Percentiles rank a stretch among this genome's conserved stretches.
Conservation (phyloP, 768 basidiomycete genomes). For the Boletus subparvulus region DNA sequence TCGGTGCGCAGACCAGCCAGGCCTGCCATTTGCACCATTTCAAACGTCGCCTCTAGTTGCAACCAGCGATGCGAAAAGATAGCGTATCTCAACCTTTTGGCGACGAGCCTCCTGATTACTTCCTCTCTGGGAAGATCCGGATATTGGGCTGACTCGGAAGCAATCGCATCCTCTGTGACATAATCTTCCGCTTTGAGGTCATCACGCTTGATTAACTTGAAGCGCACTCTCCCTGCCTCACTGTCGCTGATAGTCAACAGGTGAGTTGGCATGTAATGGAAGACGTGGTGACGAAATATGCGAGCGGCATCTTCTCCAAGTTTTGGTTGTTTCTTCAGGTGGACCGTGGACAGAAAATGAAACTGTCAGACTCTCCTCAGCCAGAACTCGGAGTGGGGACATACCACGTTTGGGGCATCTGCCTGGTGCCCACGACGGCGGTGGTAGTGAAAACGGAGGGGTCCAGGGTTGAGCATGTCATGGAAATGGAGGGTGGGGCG, state of each 20-base stretch:
- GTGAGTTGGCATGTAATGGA: neutral
- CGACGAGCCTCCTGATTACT: neutral
- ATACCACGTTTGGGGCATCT: neutral
- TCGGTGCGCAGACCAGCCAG: neutral
- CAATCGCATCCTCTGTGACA: neutral
- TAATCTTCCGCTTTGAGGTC: neutral
- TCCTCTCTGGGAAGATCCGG: neutral
- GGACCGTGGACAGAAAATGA: neutral
- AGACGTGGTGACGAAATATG: conserved; percentile 1
- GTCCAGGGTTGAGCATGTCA: neutral
- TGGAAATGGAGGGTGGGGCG: neutral
- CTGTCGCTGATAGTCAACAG: neutral
- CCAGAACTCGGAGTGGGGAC: neutral
- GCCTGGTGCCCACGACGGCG: neutral
- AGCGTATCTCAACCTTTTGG: neutral
- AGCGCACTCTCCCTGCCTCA: neutral
- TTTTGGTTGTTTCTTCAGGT: neutral
- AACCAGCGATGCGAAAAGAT: conserved; percentile 4
- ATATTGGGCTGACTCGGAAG: neutral
- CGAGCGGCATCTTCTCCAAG: neutral
- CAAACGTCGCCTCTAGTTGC: neutral
- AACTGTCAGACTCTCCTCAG: neutral
- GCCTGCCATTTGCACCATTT: neutral
- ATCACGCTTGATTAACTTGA: neutral
- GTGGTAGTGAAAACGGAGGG: neutral